Percentiles rank a stretch among this genome's conserved stretches.
Conservation (phyloP, 2,329 filamentous ascomycete genomes). For the Penicillium sp. region DNA sequence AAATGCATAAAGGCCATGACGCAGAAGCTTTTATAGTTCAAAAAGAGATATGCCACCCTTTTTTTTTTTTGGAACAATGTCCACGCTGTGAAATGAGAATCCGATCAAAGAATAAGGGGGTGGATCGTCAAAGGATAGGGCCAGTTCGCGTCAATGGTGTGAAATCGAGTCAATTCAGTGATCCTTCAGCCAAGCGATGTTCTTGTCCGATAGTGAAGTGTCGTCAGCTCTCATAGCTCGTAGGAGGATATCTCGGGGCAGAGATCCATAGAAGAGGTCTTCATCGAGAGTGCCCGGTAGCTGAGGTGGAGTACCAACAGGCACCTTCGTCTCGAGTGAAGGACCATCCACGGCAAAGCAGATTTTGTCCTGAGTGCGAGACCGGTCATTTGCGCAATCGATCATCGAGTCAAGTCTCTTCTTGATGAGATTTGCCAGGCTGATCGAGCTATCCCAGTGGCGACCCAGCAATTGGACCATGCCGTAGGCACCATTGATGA, state of each 20-base stretch:
- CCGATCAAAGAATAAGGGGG: not conserved
- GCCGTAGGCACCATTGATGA: conserved; percentile 56
- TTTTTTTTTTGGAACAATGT: not conserved
- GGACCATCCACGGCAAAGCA: conserved; percentile 41
- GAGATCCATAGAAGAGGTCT: conserved; percentile 47
- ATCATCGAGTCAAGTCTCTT: conserved; percentile 50
- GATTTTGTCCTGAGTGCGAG: conserved; percentile 35
- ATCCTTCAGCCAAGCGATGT: conserved; percentile 33
- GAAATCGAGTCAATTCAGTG: conserved; percentile 8
- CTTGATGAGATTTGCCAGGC: conserved; percentile 54
- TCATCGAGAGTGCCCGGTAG: conserved; percentile 31
- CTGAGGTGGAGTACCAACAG: conserved; percentile 21
- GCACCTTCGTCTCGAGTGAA: conserved; percentile 45
- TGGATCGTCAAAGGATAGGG: not conserved
- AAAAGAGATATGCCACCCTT: not conserved
- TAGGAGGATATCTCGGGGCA: conserved; percentile 32
- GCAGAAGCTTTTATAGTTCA: not conserved
- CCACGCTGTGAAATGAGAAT: not conserved
- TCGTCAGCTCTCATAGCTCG: conserved; percentile 36
- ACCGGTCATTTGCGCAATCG: conserved; percentile 38
- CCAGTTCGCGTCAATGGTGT: not conserved
- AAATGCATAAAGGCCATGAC: not conserved
- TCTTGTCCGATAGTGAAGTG: conserved; percentile 25
- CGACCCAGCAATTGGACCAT: conserved; percentile 59
- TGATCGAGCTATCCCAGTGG: conserved; percentile 62